phyloP scores from a whole-genome alignment of 805 yeast genomes.

The Zygotorulaspora sp. region DNA sequence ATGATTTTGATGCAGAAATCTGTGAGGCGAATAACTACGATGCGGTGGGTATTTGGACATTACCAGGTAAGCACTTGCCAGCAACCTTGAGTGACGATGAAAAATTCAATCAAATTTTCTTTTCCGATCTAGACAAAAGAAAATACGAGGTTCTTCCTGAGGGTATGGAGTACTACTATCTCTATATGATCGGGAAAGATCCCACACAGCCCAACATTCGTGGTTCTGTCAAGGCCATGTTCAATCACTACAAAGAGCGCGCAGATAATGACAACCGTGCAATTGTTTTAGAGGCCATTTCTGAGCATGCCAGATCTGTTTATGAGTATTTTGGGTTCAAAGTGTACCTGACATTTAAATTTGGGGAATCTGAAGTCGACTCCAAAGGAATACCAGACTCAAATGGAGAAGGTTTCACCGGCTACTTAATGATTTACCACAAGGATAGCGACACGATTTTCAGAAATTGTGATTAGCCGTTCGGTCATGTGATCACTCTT shows the following conservation, averaged over 20 bases:
- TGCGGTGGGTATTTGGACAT: conserved; percentile 33
- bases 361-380: conserved; percentile 34
- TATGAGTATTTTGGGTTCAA: conserved; percentile 37
- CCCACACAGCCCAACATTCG: conserved; percentile 24
- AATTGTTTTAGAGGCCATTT: conserved; percentile 35
- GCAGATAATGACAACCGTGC: conserved; percentile 33
- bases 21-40: conserved; percentile 33
- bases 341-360: conserved; percentile 26
- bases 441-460: conserved; percentile 22
- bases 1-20: conserved; percentile 34
- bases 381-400: conserved; percentile 26
- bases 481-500: too few species aligned
- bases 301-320: conserved; percentile 32
- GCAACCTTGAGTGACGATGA: conserved; percentile 28
- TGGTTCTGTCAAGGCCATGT: conserved; percentile 34
- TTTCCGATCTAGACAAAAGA: conserved; percentile 21
- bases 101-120: conserved; percentile 30
- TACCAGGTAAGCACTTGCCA: conserved; percentile 26
- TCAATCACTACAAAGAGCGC: conserved; percentile 26
- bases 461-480: background rate
- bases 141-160: conserved; percentile 27
- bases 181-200: conserved; percentile 35
- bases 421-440: conserved; percentile 33
- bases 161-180: conserved; percentile 30
- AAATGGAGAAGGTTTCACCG: conserved; percentile 32